phyloP scores from a whole-genome alignment of 2,329 filamentous ascomycete genomes.

The Botrytis sinoallii region DNA sequence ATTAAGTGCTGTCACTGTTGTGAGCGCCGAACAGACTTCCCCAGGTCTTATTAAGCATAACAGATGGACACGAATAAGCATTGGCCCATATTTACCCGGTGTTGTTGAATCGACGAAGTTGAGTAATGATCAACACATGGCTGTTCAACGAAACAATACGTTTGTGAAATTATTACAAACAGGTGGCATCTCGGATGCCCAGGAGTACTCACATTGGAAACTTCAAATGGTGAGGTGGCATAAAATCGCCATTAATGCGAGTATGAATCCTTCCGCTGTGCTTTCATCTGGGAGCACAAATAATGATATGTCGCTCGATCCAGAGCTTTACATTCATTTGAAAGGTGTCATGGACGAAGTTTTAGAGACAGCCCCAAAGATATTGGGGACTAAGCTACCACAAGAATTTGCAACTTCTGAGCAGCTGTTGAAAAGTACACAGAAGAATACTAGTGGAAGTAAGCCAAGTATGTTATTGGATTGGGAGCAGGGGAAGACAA shows the following conservation, averaged over 20 bases:
- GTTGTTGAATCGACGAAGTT: constrained; percentile 35
- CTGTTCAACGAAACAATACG: constrained; percentile 38
- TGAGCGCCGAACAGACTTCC: constrained; percentile 63
- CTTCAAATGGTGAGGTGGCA: constrained; percentile 72
- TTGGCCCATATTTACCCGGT: constrained; percentile 61
- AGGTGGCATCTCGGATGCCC: constrained; percentile 63
- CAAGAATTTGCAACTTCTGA: constrained; percentile 59
- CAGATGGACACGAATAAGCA: constrained; percentile 69
- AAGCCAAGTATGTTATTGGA: constrained; percentile 52
- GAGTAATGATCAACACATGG: constrained; percentile 16
- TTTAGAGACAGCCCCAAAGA: constrained; percentile 58
- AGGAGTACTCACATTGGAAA: constrained; percentile 60
- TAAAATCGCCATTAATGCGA: constrained; percentile 73
- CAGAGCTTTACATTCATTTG: constrained; percentile 60
- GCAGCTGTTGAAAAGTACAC: constrained; percentile 59
- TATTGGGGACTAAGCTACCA: constrained; percentile 61
- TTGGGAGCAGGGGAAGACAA: constrained; percentile 50
- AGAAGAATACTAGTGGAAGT: constrained; percentile 59
- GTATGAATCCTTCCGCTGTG: constrained; percentile 71
- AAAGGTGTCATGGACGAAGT: constrained; percentile 69
- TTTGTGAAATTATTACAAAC: constrained; percentile 46
- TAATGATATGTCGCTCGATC: constrained; percentile 61
- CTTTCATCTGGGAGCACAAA: constrained; percentile 63
- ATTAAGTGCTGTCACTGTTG: constrained; percentile 65
- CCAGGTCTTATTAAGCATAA: constrained; percentile 66